These are phyloP conservation scores for Hemisphaericaspora lyxosophila DNA, from an alignment of 1,139 yeast genomes.

Conservation along the genomic window DNA sequence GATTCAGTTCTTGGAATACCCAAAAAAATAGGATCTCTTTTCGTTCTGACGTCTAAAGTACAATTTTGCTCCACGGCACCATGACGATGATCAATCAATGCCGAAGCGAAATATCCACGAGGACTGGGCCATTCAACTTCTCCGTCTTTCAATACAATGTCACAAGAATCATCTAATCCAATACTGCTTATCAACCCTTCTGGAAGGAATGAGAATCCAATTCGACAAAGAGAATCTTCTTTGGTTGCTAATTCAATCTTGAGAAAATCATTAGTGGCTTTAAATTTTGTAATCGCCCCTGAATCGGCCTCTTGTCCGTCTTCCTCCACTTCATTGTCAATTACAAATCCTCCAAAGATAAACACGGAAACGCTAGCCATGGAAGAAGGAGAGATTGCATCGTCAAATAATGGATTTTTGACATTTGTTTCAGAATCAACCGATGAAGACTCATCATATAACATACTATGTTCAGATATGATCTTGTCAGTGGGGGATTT, in stretches of 20 bases:
- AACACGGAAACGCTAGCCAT: slow-evolving; percentile 25
- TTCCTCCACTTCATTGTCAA: slow-evolving; percentile 9
- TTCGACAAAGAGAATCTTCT: slow-evolving; percentile 11
- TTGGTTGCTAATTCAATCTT: slow-evolving; percentile 32
- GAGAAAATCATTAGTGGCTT: slow-evolving; percentile 37
- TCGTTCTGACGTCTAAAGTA: slow-evolving; percentile 9
- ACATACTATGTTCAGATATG: not conserved
- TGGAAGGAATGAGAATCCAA: slow-evolving; percentile 17
- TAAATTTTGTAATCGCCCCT: slow-evolving; percentile 22
- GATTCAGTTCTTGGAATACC: slow-evolving; percentile 1
- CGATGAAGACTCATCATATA: slow-evolving; percentile 3
- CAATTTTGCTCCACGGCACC: slow-evolving; percentile 23
- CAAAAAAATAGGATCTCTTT: not conserved
- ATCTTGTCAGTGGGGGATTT: too few relatives aligned
- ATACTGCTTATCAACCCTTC: slow-evolving; percentile 23
- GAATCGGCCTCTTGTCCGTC: slow-evolving; percentile 18
- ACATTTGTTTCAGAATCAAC: slow-evolving; percentile 1
- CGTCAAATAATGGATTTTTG: slow-evolving; percentile 11
- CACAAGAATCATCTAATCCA: slow-evolving; percentile 11
- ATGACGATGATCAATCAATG: slow-evolving; percentile 25
- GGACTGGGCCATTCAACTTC: slow-evolving; percentile 34
- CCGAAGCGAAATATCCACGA: slow-evolving; percentile 42
- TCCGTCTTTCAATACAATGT: slow-evolving; percentile 11
- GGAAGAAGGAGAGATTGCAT: slow-evolving; percentile 8
- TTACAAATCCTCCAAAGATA: slow-evolving; percentile 43